Evolutionary conservation across 192 early-diverging fungal species (phyloP).

Genomic region (Chytriomyces sp.): DNA sequence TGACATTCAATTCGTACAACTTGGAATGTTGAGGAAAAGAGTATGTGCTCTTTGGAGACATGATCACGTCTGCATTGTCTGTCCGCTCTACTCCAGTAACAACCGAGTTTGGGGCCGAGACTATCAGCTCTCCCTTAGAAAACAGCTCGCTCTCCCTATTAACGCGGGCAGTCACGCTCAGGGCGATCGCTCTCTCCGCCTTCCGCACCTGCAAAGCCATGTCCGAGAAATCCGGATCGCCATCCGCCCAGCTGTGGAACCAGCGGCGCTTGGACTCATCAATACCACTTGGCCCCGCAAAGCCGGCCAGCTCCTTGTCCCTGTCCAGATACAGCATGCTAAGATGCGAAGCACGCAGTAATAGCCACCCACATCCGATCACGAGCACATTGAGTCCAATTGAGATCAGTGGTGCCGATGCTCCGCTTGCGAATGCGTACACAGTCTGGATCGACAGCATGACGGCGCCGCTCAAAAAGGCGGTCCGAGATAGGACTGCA

Average conservation of each 20-base stretch:
- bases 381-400: background rate
- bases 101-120: background rate
- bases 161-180: background rate
- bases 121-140: background rate
- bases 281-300: background rate
- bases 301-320: background rate
- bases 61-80: background rate
- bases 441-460: background rate
- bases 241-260: slow-evolving; percentile 10
- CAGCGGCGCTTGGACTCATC: background rate
- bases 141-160: slow-evolving; percentile 1
- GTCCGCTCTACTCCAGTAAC: background rate
- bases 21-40: background rate
- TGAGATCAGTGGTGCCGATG: background rate
- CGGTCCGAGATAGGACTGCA: background rate
- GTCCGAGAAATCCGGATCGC: slow-evolving; percentile 10
- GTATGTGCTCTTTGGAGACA: background rate
- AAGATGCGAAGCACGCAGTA: background rate
- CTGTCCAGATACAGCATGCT: background rate
- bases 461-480: background rate
- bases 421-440: background rate
- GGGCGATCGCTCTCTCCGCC: background rate
- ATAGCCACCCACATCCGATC: background rate
- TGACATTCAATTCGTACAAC: background rate
- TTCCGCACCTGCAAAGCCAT: background rate